phyloP scores from a whole-genome alignment of 2,329 filamentous ascomycete genomes.

The Pseudogymnoascus sp. region DNA sequence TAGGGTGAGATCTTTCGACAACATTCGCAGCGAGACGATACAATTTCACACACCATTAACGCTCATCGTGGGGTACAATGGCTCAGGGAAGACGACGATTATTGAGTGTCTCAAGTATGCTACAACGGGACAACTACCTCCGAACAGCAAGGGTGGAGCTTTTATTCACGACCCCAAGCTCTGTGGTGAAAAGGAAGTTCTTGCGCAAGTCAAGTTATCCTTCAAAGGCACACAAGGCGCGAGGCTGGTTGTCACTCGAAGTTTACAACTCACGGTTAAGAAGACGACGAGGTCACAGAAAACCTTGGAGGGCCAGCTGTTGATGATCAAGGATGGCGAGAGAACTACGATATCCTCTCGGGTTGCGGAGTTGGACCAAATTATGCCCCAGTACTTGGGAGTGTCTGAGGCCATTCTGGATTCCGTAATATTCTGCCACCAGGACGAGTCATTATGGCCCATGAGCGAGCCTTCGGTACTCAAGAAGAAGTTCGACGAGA shows the following conservation, averaged over 20 bases:
- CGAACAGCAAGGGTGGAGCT: slow-evolving; percentile 81
- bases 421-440: slow-evolving; percentile 96
- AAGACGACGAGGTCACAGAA: slow-evolving; percentile 71
- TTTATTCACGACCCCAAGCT: slow-evolving; percentile 98
- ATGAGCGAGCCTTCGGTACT: slow-evolving; percentile 79
- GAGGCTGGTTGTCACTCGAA: slow-evolving; percentile 77
- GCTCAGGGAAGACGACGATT: slow-evolving; percentile 96
- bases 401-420: slow-evolving; percentile 87
- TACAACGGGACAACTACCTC: slow-evolving; percentile 86
- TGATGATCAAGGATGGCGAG: slow-evolving; percentile 73
- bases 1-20: slow-evolving; percentile 78
- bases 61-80: slow-evolving; percentile 94
- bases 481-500: slow-evolving; percentile 95
- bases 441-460: slow-evolving; percentile 96
- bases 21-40: slow-evolving; percentile 67
- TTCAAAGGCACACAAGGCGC: slow-evolving; percentile 74
- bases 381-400: slow-evolving; percentile 79
- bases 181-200: slow-evolving; percentile 76
- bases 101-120: slow-evolving; percentile 99
- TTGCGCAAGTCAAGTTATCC: slow-evolving; percentile 84
- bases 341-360: slow-evolving; percentile 71
- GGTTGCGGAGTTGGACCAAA: slow-evolving; percentile 71
- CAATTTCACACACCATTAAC: slow-evolving; percentile 86
- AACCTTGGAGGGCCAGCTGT: slow-evolving; percentile 73
- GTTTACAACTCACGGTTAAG: slow-evolving; percentile 78